phyloP scores from a whole-genome alignment of 192 early-diverging fungal genomes.

The Coemansia sp. region DNA sequence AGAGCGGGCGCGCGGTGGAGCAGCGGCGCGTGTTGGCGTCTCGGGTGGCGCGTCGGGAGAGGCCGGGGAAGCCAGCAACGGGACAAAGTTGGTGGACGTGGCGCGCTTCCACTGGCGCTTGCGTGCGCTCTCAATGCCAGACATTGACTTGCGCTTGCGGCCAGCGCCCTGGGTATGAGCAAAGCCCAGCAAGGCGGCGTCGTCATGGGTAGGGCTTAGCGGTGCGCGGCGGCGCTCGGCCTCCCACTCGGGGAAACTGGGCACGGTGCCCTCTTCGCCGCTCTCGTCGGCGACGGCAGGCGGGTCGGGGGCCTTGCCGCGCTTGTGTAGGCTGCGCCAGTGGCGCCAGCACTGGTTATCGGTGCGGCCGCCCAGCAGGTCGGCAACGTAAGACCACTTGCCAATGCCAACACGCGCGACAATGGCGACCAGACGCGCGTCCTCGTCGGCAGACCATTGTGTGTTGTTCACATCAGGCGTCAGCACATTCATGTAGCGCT shows the following conservation, averaged over 20 bases:
- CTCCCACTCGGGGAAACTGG: conserved; percentile 54
- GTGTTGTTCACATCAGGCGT: conserved; percentile 58
- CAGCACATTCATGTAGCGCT: conserved; percentile 73
- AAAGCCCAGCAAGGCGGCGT: conserved; percentile 29
- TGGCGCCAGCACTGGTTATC: conserved; percentile 60
- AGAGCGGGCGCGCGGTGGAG: too few species aligned
- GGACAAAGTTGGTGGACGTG: conserved; percentile 49
- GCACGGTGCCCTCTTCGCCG: conserved; percentile 52
- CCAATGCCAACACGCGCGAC: conserved; percentile 51
- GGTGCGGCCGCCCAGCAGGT: conserved; percentile 52
- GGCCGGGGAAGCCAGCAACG: conserved; percentile 37
- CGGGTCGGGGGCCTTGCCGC: conserved; percentile 50
- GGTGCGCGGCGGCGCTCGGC: conserved; percentile 34
- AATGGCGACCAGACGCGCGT: conserved; percentile 45
- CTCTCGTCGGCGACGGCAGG: conserved; percentile 30
- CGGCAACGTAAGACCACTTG: conserved; percentile 60
- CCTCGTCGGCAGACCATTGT: conserved; percentile 58
- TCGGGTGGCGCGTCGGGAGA: conserved; percentile 3
- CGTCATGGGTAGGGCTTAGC: conserved; percentile 1
- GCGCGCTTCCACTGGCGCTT: conserved; percentile 58
- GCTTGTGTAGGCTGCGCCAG: conserved; percentile 56
- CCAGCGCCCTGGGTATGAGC: conserved; percentile 37
- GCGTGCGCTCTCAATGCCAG: conserved; percentile 53
- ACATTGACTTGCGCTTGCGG: conserved; percentile 53
- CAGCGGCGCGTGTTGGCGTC: neutral